phyloP scores from a whole-genome alignment of 345 rosid species.

The Mercurialis annua region DNA sequence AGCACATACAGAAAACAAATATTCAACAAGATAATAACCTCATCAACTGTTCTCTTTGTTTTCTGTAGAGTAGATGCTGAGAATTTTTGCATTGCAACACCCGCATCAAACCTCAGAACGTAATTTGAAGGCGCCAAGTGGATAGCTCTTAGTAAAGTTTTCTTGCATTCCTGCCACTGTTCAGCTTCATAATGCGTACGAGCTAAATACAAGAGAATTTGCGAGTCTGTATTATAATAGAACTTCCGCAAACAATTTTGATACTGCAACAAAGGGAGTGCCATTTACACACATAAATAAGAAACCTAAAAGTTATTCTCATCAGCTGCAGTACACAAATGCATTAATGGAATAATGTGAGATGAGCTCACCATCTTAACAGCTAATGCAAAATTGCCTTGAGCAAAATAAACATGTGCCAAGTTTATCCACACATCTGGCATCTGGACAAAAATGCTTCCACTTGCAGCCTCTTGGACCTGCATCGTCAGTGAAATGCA shows the following conservation, averaged over 20 bases:
- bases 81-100: slow-evolving; percentile 97
- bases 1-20: neutral
- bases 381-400: slow-evolving; percentile 90
- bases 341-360: slow-evolving; percentile 2
- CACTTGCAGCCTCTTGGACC: slow-evolving; percentile 99
- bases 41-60: slow-evolving; percentile 84
- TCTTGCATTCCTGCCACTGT: slow-evolving; percentile 99
- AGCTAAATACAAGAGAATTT: slow-evolving; percentile 88
- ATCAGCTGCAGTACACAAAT: neutral
- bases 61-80: slow-evolving; percentile 94
- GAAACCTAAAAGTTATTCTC: no score
- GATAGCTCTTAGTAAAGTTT: slow-evolving; percentile 83
- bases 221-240: slow-evolving; percentile 79
- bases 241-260: slow-evolving; percentile 98
- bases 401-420: slow-evolving; percentile 96
- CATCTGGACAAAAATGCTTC: slow-evolving; percentile 93
- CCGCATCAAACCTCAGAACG: slow-evolving; percentile 89
- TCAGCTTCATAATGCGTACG: slow-evolving; percentile 99
- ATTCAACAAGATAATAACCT: slow-evolving; percentile 39
- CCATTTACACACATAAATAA: slow-evolving; percentile 10
- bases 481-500: slow-evolving; percentile 29
- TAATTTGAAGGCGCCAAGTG: slow-evolving; percentile 94
- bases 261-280: slow-evolving; percentile 55
- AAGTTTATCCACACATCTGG: slow-evolving; percentile 98
- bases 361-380: slow-evolving; percentile 81